phyloP scores from a whole-genome alignment of 768 basidiomycete genomes.

The Sarcodon sp. region DNA sequence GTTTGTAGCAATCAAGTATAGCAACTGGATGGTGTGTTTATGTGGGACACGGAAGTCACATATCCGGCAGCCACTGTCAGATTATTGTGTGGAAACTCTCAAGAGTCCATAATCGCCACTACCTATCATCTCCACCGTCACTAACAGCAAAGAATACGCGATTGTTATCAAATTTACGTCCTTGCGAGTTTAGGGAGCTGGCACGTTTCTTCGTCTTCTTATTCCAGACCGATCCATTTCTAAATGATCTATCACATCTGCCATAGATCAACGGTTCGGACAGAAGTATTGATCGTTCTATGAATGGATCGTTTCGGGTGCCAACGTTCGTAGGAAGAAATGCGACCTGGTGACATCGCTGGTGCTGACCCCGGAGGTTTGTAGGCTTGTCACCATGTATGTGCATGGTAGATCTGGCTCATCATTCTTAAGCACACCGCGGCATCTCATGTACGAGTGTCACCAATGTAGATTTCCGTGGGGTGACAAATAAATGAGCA shows the following conservation, averaged over 20 bases:
- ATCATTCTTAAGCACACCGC: too few species aligned
- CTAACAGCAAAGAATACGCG: not conserved
- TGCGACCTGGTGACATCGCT: constrained; percentile 24
- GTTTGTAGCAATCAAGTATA: too few species aligned
- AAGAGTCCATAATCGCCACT: too few species aligned
- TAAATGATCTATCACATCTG: not conserved
- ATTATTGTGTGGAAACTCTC: too few species aligned
- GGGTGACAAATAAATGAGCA: too few species aligned
- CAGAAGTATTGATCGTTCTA: constrained; percentile 16
- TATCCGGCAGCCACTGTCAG: too few species aligned
- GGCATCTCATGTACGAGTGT: too few species aligned
- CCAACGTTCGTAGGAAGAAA: constrained; percentile 26
- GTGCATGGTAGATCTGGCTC: too few species aligned
- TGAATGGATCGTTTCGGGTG: constrained; percentile 18
- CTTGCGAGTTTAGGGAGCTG: constrained; percentile 26
- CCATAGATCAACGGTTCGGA: constrained; percentile 31
- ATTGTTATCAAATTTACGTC: constrained; percentile 30
- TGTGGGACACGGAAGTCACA: too few species aligned
- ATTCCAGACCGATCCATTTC: not conserved
- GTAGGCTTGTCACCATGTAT: constrained; percentile 19
- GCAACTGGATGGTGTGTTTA: too few species aligned
- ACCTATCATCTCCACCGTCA: too few species aligned
- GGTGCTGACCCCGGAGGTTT: constrained; percentile 33
- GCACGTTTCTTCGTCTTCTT: constrained; percentile 20
- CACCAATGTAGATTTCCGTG: too few species aligned